Conservation (phyloP, 2,329 filamentous ascomycete genomes). For the Zymoseptoria brevis region DNA sequence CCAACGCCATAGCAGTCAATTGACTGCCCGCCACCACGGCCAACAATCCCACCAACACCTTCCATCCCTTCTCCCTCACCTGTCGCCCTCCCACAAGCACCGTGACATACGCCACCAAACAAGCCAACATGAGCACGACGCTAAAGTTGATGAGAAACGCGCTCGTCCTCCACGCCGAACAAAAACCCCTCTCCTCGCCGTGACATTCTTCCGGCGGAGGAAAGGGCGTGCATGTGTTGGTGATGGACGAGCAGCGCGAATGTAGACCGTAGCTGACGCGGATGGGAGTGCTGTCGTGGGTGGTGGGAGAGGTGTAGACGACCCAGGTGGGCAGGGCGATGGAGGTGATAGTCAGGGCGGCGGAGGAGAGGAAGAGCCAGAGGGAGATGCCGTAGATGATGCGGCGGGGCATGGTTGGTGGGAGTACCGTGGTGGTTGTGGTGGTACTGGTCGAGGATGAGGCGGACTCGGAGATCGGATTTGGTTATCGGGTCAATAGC, state of each 20-base stretch:
- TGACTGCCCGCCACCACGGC: slow-evolving; percentile 59
- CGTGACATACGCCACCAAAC: slow-evolving; percentile 69
- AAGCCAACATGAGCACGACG: slow-evolving; percentile 71
- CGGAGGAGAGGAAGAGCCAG: slow-evolving; percentile 47
- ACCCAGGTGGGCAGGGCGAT: slow-evolving; percentile 67
- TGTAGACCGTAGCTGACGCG: slow-evolving; percentile 70
- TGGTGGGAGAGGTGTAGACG: slow-evolving; percentile 36
- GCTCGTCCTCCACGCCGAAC: slow-evolving; percentile 81
- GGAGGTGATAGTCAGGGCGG: slow-evolving; percentile 61
- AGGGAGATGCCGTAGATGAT: slow-evolving; percentile 43
- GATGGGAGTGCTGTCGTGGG: slow-evolving; percentile 38
- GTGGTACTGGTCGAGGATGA: neutral
- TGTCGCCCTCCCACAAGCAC: slow-evolving; percentile 71
- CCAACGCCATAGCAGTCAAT: slow-evolving; percentile 68
- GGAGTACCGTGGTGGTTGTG: neutral
- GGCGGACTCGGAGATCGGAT: neutral
- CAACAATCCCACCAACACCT: slow-evolving; percentile 60
- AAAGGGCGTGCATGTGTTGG: slow-evolving; percentile 56
- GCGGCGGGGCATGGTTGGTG: slow-evolving; percentile 38
- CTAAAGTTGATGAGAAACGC: slow-evolving; percentile 83
- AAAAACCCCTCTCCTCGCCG: slow-evolving; percentile 65
- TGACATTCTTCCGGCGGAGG: slow-evolving; percentile 61
- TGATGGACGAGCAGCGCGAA: slow-evolving; percentile 65
- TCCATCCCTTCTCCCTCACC: slow-evolving; percentile 76
- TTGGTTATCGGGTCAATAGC: neutral